Evolutionary conservation across 192 early-diverging fungal genomes (phyloP).

Genomic region (Gorgonomyces haynaldii): DNA sequence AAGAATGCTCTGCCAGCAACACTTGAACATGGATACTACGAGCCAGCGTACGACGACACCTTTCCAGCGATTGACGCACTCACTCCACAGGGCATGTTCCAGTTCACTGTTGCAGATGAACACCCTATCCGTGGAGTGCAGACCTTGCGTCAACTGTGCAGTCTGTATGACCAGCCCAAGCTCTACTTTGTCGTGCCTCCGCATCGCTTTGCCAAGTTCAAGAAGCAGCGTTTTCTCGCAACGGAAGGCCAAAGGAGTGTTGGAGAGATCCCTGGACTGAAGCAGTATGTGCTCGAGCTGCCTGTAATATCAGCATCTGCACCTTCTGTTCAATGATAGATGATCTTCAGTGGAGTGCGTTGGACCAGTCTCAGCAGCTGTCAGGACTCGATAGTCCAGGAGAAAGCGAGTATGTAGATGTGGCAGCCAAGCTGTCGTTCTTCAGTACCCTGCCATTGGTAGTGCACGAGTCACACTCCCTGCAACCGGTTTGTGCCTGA

Average conservation of each 20-base stretch:
- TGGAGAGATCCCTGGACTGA: constrained; percentile 5
- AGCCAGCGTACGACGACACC: constrained; percentile 15
- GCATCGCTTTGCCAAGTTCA: constrained; percentile 3
- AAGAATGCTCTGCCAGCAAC: constrained; percentile 8
- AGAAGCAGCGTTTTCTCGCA: constrained; percentile 12
- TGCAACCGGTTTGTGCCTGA: too few relatives aligned
- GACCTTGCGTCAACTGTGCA: constrained; percentile 5
- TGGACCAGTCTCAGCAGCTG: too few relatives aligned
- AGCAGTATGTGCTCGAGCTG: constrained; percentile 15
- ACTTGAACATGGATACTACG: constrained; percentile 7
- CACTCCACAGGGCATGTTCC: constrained; percentile 20
- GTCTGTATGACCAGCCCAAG: constrained; percentile 2
- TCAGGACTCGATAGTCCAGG: too few relatives aligned
- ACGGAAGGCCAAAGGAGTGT: neutral
- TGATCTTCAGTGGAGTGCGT: too few relatives aligned
- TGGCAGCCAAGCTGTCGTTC: too few relatives aligned
- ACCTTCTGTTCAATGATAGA: too few relatives aligned
- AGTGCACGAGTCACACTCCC: too few relatives aligned
- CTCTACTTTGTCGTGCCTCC: constrained; percentile 8
- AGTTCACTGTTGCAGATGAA: constrained; percentile 17
- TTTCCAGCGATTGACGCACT: constrained; percentile 17
- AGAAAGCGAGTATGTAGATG: too few relatives aligned
- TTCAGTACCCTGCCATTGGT: too few relatives aligned
- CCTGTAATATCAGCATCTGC: constrained; percentile 4
- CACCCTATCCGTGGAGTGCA: constrained; percentile 14